Percentiles rank a stretch among this genome's conserved stretches.
phyloP scores from a whole-genome alignment of 306 rosid species.

The Ceratonia siliqua region DNA sequence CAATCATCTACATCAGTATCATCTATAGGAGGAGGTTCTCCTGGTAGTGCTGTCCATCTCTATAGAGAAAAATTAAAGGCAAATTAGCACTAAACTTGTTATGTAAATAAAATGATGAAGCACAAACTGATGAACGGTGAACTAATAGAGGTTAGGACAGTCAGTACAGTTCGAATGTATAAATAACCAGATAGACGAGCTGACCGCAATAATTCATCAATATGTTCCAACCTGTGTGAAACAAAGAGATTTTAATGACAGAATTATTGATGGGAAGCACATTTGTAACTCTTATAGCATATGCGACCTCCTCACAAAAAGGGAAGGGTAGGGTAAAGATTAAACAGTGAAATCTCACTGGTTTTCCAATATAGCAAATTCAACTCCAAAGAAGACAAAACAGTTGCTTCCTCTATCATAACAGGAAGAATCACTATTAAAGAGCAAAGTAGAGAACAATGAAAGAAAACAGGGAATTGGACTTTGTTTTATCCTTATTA shows the following conservation, averaged over 20 bases:
- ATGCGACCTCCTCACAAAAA: conserved; percentile 7
- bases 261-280: neutral
- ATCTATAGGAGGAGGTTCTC: conserved; percentile 92
- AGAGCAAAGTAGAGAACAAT: conserved; percentile 3
- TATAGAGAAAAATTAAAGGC: conserved; percentile 27
- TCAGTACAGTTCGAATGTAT: conserved; percentile 78
- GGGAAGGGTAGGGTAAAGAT: neutral
- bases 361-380: conserved; percentile 26
- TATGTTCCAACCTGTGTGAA: conserved; percentile 78
- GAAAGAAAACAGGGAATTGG: conserved; percentile 13
- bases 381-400: conserved; percentile 31
- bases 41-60: conserved; percentile 95
- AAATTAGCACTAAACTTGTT: conserved; percentile 28
- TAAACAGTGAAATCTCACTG: conserved; percentile 12
- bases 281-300: neutral
- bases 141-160: conserved; percentile 18
- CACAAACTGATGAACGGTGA: conserved; percentile 2
- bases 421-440: conserved; percentile 26
- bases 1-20: conserved; percentile 87
- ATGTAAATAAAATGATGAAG: neutral
- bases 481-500: conserved; percentile 18
- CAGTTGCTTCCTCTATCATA: conserved; percentile 18
- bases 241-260: conserved; percentile 12
- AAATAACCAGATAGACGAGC: conserved; percentile 91
- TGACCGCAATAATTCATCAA: conserved; percentile 90